Evolutionary conservation across 768 basidiomycete genomes (phyloP).

Genomic region (Hebeloma cylindrosporum): DNA sequence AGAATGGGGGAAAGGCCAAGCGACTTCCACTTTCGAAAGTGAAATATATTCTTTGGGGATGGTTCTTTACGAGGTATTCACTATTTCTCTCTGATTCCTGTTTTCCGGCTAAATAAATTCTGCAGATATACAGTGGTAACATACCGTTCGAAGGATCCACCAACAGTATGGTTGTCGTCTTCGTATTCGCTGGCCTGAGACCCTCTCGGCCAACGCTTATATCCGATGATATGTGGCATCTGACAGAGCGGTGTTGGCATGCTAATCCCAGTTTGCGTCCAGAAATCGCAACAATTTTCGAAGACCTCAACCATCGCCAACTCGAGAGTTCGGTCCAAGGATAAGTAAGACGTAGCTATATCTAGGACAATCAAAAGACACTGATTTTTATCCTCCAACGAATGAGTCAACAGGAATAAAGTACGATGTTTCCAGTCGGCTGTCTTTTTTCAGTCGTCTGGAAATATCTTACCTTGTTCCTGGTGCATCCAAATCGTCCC

Average conservation of each 20-base stretch:
- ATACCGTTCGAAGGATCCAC: slow-evolving; percentile 13
- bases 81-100: neutral
- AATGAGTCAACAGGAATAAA: slow-evolving; percentile 24
- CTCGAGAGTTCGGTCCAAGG: neutral
- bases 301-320: neutral
- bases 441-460: slow-evolving; percentile 9
- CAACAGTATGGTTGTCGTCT: slow-evolving; percentile 11
- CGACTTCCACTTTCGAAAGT: slow-evolving; percentile 24
- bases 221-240: slow-evolving; percentile 8
- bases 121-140: slow-evolving; percentile 15
- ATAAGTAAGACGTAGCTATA: slow-evolving; percentile 9
- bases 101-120: neutral
- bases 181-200: slow-evolving; percentile 12
- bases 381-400: slow-evolving; percentile 11
- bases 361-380: neutral
- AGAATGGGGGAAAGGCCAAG: slow-evolving; percentile 3
- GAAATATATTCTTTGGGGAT: slow-evolving; percentile 32
- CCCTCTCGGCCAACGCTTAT: slow-evolving; percentile 8
- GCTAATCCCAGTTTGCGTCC: slow-evolving; percentile 10
- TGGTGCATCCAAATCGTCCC: slow-evolving; percentile 22
- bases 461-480: slow-evolving; percentile 16
- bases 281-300: slow-evolving; percentile 3
- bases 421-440: slow-evolving; percentile 13
- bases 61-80: slow-evolving; percentile 24
- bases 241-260: slow-evolving; percentile 15